These are phyloP conservation scores for Suillus discolor DNA, from an alignment of 768 basidiomycete genomes.

Conservation along the genomic window DNA sequence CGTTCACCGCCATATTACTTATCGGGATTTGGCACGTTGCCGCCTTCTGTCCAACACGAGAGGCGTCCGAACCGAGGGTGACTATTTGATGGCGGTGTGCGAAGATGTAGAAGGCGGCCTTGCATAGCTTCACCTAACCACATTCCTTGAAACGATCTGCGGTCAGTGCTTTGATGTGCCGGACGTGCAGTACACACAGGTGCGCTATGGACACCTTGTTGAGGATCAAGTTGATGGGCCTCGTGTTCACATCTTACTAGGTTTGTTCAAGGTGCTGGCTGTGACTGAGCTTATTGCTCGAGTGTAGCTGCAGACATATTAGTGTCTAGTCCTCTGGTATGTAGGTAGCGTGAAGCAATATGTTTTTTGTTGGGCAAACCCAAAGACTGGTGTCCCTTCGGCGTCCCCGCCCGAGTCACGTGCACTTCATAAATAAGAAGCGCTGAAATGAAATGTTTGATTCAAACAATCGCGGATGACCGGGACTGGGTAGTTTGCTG, in stretches of 20 bases:
- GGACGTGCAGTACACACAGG: constrained; percentile 2
- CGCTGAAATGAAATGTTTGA: constrained; percentile 5
- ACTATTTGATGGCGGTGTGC: constrained; percentile 1
- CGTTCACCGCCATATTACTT: background rate
- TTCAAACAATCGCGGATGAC: constrained; percentile 6
- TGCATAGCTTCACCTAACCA: background rate
- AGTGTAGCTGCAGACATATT: constrained; percentile 5
- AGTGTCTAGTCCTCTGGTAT: background rate
- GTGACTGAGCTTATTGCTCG: background rate
- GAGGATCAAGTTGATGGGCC: background rate
- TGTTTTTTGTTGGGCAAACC: background rate
- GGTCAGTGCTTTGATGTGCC: background rate
- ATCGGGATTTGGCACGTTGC: background rate
- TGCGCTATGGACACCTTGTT: background rate
- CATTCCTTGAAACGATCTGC: background rate
- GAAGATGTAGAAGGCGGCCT: constrained; percentile 5
- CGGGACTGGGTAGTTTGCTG: background rate
- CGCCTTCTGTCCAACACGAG: background rate
- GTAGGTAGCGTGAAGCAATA: constrained; percentile 7
- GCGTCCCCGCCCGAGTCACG: constrained; percentile 3
- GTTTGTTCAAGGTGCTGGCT: constrained; percentile 1
- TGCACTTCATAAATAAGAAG: constrained; percentile 3
- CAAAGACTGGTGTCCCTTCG: background rate
- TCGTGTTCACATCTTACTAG: background rate
- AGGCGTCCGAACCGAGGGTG: background rate